Conservation (phyloP, 73 alveolate species). For the Halteria grandinella region DNA sequence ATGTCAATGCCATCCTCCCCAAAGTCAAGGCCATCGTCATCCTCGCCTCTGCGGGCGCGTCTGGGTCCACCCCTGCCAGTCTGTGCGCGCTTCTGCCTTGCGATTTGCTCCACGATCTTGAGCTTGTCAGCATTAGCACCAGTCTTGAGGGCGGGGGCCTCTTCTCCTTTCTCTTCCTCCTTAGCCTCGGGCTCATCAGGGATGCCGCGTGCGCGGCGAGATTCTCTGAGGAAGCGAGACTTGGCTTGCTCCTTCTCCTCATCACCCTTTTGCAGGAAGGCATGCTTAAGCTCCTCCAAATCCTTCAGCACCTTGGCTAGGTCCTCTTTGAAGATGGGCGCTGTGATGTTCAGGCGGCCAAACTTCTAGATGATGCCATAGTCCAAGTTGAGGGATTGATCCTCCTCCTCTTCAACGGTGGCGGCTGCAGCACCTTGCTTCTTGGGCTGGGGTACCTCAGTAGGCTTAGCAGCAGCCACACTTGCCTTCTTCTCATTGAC, state of each 20-base stretch:
- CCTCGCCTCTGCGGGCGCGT: no score
- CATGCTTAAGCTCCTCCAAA: constrained; percentile 35
- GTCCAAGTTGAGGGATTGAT: constrained; percentile 43
- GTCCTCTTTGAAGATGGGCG: constrained; percentile 34
- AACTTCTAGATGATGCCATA: constrained; percentile 26
- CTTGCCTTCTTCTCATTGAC: no score
- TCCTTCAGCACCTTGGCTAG: constrained; percentile 11
- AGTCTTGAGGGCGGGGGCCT: no score
- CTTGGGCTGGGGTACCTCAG: neutral
- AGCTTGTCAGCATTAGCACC: no score
- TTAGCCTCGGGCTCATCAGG: no score
- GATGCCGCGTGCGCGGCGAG: no score
- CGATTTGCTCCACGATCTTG: no score
- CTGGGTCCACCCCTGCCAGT: no score
- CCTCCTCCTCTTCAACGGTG: constrained; percentile 3
- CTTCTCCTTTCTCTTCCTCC: no score
- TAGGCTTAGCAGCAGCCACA: constrained; percentile 6
- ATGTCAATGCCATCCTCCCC: constrained; percentile 45
- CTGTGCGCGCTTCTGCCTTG: no score
- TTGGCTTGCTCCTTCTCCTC: constrained; percentile 24
- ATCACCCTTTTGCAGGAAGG: constrained; percentile 38
- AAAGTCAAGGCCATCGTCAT: neutral
- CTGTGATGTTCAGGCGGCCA: constrained; percentile 24
- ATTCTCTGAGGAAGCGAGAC: constrained; percentile 17
- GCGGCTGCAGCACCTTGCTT: neutral